Evolutionary conservation across 495 filamentous ascomycete genomes (phyloP), one percentile per base, ranked within the genome.

Genomic region (Xylaria flabelliformis): DNA sequence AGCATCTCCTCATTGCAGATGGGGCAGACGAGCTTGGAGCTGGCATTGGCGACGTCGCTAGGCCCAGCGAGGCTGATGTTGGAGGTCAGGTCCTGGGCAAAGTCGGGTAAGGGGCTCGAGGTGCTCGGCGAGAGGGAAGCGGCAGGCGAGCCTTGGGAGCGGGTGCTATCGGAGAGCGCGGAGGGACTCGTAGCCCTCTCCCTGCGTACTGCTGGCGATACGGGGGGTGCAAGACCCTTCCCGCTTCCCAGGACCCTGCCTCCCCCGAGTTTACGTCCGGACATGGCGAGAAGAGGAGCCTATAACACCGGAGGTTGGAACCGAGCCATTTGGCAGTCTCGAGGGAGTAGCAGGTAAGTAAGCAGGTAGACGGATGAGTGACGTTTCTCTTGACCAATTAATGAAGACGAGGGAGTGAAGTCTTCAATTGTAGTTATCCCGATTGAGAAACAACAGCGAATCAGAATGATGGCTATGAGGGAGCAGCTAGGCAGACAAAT

Each of bases 1-100:
- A 98, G 85, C 96, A 99, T 99, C 81, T 97, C 94, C 81, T 98
- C 96, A 75, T 91, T 92, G 82, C 96, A 99, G 71, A 99, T 98
- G 55, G 96, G 96, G 80, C 96, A 99, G 34, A 93, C 89, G 58
- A 99, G 88, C 83, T 88, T 86, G 73, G 81, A 80, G 70, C 77
- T 79, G 13, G 78, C 63, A n/a, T 81, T 74, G 36, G 76, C 75
- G 50, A 79, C 78, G 59, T 79, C 80, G 64, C 85, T 84, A 0
- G 85, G 78, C 0, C 83, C 82, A 55, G 83, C 85, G 42, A 85
- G 74, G 69, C 79, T 86, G 73, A 86, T 77, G 74, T 84, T 84
- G 71, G 84, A 83, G 13, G 82, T 79, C 24, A 86, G 78, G 71
- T 86, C 84, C 71, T 85, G 85, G 26, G 77, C 56, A 63, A 82